These are phyloP conservation scores for Aspergillus cejpii DNA, from an alignment of 2,329 filamentous ascomycete genomes.

Conservation along the genomic window DNA sequence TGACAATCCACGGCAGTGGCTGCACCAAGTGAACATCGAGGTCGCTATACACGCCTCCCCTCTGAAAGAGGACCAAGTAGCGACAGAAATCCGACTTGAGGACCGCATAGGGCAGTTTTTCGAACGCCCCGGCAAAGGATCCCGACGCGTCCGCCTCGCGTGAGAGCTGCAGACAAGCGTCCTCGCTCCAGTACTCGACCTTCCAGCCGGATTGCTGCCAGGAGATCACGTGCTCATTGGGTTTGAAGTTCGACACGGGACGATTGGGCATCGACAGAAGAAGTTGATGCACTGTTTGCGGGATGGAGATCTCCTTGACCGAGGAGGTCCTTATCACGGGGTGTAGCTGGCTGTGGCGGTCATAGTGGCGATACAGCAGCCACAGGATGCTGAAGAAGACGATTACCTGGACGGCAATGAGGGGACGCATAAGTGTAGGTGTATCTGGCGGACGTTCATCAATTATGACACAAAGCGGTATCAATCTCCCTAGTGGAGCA, in stretches of 20 bases:
- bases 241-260: neutral
- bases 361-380: neutral
- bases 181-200: conserved; percentile 5
- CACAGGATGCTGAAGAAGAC: neutral
- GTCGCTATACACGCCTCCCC: conserved; percentile 4
- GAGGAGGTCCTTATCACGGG: neutral
- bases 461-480: no score
- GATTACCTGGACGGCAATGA: neutral
- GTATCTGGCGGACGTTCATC: no score
- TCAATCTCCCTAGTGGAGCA: no score
- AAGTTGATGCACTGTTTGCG: conserved; percentile 2
- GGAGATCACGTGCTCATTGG: neutral
- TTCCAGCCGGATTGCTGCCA: conserved; percentile 8
- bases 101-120: neutral
- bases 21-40: conserved; percentile 2
- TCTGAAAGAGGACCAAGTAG: conserved; percentile 3
- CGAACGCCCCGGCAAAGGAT: neutral
- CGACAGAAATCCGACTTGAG: conserved; percentile 5
- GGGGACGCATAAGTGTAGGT: conserved; percentile 18
- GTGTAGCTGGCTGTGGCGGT: neutral
- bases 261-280: conserved; percentile 1
- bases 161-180: neutral
- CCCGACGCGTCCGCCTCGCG: neutral
- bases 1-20: conserved; percentile 1
- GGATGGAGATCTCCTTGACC: conserved; percentile 1